Evolutionary conservation across 2,329 filamentous ascomycete species (phyloP), one percentile per base, ranked within the genome.

Genomic region (Nothophaeocryptopus gaeumannii): DNA sequence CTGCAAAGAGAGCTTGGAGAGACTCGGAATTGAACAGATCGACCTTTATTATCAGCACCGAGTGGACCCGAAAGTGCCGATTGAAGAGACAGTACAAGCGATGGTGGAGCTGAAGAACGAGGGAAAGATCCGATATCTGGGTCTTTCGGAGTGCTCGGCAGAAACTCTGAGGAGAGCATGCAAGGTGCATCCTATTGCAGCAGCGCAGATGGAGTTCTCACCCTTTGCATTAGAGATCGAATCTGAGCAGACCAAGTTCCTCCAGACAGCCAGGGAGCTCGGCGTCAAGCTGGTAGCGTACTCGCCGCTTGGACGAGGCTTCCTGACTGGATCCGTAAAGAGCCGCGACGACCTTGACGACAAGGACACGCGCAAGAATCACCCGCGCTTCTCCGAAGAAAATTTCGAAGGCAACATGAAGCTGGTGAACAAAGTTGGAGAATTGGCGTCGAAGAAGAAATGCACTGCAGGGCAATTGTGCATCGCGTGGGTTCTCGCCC

Each of bases 151-250:
- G 55, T 73, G 74, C 47, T 73, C 70, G 20, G 72, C 76, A 4
- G 64, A 67, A 7, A 77, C 78, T 0, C 70, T 82, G 32, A 72
- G 74, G 5, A 71, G 78, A 13, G 79, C 80, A 4, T 61, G 67
- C 60, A 69, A 67, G 11, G 67, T 81, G 3, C 70, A 75, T 49
- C 76, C 71, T 5, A 75, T 83, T 45, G 66, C 72, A 4, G 75
- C 74, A 8, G 73, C 77, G n/a, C 77, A 82, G 64, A 70, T 78
- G 40, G 78, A 80, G 57, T 80, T 77, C 63, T 75, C 70, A 2
- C 71, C 74, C 0, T 79, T 78, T 57, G 67, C 68, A 1, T 63
- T 71, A 5, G 76, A 78, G 35, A 78, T 81, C 37, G 78, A 81
- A 52, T 63, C 63, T 0, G 56, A 57, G 52, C 68, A 50, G 45